Evolutionary conservation across 345 rosid genomes (phyloP).

Genomic region (Ceriops zippeliana): DNA sequence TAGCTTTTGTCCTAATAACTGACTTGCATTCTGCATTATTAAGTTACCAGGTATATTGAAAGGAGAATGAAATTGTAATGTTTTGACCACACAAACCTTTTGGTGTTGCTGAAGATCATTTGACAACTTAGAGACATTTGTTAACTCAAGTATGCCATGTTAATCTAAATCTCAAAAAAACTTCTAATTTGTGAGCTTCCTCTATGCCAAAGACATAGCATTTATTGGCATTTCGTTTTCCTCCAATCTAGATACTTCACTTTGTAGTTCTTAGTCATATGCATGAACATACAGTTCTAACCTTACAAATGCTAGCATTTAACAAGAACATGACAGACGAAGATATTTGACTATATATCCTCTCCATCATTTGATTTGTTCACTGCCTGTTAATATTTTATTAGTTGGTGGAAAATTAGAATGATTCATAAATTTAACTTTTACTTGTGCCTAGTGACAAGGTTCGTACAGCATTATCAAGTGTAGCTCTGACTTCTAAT

Average conservation of each 20-base stretch:
- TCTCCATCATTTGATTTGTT: background rate
- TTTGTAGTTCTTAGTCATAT: background rate
- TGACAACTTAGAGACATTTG: too few species aligned
- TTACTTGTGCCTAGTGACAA: too few species aligned
- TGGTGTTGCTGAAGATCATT: too few species aligned
- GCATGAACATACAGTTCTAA: background rate
- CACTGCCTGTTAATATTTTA: background rate
- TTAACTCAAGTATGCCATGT: too few species aligned
- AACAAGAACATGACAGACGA: background rate
- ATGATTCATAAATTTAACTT: background rate
- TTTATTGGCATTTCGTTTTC: background rate
- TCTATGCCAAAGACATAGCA: background rate
- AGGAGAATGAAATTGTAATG: too few species aligned
- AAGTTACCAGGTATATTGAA: too few species aligned
- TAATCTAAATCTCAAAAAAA: background rate
- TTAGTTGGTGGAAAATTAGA: background rate
- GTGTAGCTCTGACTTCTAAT: background rate
- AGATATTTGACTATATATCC: background rate
- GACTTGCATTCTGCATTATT: background rate
- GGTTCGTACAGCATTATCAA: too few species aligned
- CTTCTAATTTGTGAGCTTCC: background rate
- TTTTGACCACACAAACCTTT: too few species aligned
- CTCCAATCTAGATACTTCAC: slow-evolving; percentile 2
- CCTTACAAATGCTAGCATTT: slow-evolving; percentile 1
- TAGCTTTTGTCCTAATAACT: slow-evolving; percentile 5